Base-by-base conservation (phyloP, 2,329 filamentous ascomycete genomes). In the Blumeria hordei region DNA sequence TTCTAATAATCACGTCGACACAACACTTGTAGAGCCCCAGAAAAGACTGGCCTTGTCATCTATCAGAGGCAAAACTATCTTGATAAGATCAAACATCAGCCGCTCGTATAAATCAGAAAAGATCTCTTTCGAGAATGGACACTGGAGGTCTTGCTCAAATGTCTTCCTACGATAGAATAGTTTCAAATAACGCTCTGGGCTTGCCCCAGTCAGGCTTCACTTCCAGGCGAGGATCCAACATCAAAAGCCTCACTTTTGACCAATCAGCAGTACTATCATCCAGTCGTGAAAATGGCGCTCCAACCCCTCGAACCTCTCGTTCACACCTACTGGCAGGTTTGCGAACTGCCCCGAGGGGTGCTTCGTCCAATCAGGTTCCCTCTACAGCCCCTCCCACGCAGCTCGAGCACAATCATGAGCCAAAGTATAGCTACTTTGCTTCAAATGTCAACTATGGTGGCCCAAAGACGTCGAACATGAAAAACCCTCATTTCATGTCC, bases 91-190 rank as follows among this genome's bases (percentile, higher is more conserved):
- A 28, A 28, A 2, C 21, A 28, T 28, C 21, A 28, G 21, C 21
- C 4, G 21, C 21, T 28, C 21, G 4, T 28, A 28, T 28, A 28
- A 28, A 28, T 28, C 4, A 28, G 21, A 28, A 28, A 28, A 28
- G 2, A 28, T 28, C 21, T 28, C 21, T 35, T 43, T 54, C 62
- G 64, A 66, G 62, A 62, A 82, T 93, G 83, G 84, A 94, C 90
- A 82, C 90, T 79, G 90, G 90, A 78, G 87, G 88, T 92, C 86
- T 94, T 75, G 83, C 88, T 92, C 88, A 93, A 78, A 96, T 96
- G 90, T 34, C 50, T 16, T 85, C 87, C 73, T 90, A 87, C 75
- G 85, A 81, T 74, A 77, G 81, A 69, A 85, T 85, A 69, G 72
- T 76, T 68, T 74, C 83, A 68, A 74, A 77, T 66, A 77, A 77